A percentile compares a stretch with the other conserved stretches of the same genome.
Conservation (phyloP, 352 stramenopile genomes). For the Labyrinthula sp. region DNA sequence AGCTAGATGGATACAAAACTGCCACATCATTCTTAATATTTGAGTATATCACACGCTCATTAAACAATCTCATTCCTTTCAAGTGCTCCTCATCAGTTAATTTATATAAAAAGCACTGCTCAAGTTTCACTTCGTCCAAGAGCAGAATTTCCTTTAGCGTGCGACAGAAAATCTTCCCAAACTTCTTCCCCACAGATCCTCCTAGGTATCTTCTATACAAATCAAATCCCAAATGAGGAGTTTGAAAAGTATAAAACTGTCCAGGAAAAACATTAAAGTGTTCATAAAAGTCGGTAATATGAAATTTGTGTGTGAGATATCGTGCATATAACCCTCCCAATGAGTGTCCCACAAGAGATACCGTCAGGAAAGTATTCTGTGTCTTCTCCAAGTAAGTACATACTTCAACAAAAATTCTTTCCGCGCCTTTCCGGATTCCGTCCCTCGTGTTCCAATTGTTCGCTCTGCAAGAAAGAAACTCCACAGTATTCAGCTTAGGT, state of each 20-base stretch:
- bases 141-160: constrained; percentile 13
- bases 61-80: constrained; percentile 1
- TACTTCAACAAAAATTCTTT: constrained; percentile 7
- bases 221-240: constrained; percentile 10
- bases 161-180: constrained; percentile 2
- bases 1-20: constrained; percentile 9
- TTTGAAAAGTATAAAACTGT: constrained; percentile 20
- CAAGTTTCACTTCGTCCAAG: constrained; percentile 3
- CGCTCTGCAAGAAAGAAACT: too few species aligned
- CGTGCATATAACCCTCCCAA: constrained; percentile 26
- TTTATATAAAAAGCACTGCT: constrained; percentile 3
- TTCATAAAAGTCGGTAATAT: constrained; percentile 6
- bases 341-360: constrained; percentile 25
- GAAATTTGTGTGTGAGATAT: constrained; percentile 5
- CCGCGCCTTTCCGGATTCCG: constrained; percentile 4
- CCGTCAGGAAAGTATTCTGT: neutral
- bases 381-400: neutral
- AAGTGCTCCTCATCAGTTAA: constrained; percentile 5
- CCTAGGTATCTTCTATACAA: neutral
- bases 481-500: constrained; percentile 1
- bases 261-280: constrained; percentile 7
- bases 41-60: constrained; percentile 16
- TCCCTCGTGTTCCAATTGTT: constrained; percentile 17
- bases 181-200: constrained; percentile 5
- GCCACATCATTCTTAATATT: constrained; percentile 20